Evolutionary conservation across 2,329 filamentous ascomycete species (phyloP).

Genomic region (Botrytis elliptica): DNA sequence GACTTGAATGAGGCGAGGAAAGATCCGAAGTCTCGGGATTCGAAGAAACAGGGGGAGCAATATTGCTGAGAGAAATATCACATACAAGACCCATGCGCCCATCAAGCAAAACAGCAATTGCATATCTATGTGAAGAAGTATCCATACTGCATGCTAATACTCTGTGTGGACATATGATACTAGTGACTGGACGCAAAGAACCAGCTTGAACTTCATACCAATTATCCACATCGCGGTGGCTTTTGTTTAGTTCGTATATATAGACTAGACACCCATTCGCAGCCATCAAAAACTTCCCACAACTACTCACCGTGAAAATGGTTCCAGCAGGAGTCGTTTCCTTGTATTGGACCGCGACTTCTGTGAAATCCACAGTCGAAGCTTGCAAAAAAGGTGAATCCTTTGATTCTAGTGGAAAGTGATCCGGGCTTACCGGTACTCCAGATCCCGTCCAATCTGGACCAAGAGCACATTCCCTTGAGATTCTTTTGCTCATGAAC

Average conservation of each 20-base stretch:
- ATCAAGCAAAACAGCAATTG: conserved; percentile 58
- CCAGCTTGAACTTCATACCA: conserved; percentile 27
- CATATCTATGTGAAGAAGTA: conserved; percentile 53
- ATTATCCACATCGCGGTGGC: conserved; percentile 18
- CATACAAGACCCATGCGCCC: conserved; percentile 61
- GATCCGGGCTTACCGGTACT: conserved; percentile 21
- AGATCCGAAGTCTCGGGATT: background rate
- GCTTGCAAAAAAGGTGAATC: conserved; percentile 39
- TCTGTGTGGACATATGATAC: conserved; percentile 54
- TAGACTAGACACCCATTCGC: conserved; percentile 54
- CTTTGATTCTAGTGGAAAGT: background rate
- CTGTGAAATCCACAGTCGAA: conserved; percentile 42
- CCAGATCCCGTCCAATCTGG: conserved; percentile 37
- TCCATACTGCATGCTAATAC: conserved; percentile 64
- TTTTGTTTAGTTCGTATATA: conserved; percentile 48
- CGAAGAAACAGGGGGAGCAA: background rate
- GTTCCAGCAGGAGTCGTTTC: conserved; percentile 30
- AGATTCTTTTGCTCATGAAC: conserved; percentile 45
- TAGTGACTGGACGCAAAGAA: conserved; percentile 48
- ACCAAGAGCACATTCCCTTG: conserved; percentile 44
- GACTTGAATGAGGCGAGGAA: background rate
- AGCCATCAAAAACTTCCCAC: conserved; percentile 57
- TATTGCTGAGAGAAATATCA: conserved; percentile 44
- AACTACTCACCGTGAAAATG: conserved; percentile 50
- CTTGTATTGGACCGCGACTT: conserved; percentile 36